Percentiles rank a stretch among this genome's conserved stretches.
phyloP scores from a whole-genome alignment of 306 rosid species.

The Quercus wislizeni region DNA sequence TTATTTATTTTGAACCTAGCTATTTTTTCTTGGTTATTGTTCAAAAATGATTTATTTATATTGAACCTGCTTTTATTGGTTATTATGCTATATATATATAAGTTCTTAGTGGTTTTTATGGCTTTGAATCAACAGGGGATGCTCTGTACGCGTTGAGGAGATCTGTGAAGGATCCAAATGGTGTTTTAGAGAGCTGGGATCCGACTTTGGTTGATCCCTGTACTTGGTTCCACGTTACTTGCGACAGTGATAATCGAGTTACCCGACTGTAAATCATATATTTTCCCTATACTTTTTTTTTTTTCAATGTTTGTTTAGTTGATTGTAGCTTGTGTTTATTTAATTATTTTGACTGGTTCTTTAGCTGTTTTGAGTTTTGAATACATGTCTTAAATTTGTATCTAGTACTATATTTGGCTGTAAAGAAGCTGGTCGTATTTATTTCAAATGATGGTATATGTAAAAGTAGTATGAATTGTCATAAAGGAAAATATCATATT shows the following conservation, averaged over 20 bases:
- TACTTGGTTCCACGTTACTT: constrained; percentile 92
- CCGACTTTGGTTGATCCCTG: constrained; percentile 89
- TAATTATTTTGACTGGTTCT: background rate
- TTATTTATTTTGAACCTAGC: background rate
- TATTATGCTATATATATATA: background rate
- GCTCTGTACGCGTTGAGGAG: constrained; percentile 78
- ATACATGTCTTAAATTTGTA: background rate
- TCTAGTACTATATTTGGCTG: background rate
- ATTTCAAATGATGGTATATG: background rate
- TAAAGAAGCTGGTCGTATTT: background rate
- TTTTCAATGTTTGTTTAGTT: background rate
- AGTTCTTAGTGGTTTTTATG: background rate
- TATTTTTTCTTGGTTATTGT: background rate
- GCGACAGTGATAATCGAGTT: constrained; percentile 59
- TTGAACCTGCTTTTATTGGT: background rate
- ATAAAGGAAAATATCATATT: background rate
- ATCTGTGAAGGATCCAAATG: constrained; percentile 65
- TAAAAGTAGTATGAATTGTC: background rate
- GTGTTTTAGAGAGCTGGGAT: constrained; percentile 82
- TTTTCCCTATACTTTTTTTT: background rate
- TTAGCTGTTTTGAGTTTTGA: background rate
- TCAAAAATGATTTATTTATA: background rate
- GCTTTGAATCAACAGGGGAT: constrained; percentile 53
- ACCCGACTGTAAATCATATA: constrained; percentile 55
- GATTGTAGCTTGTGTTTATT: background rate